Evolutionary conservation across 1,284 basidiomycete genomes (phyloP).

Genomic region (Coniferiporia sulphurascens): DNA sequence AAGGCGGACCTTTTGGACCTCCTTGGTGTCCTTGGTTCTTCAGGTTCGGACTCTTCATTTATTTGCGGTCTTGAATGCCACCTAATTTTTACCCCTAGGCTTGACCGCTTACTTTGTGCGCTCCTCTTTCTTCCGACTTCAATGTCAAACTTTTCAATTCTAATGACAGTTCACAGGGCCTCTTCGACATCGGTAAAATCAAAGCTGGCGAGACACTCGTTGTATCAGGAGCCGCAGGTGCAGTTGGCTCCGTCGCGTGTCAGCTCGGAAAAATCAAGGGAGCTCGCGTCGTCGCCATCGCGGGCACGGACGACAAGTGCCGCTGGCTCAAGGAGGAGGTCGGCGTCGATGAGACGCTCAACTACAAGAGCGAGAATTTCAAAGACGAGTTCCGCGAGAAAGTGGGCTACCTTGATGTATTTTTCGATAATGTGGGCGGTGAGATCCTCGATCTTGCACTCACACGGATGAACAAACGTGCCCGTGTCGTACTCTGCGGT

Average conservation of each 20-base stretch:
- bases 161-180: slow-evolving; percentile 47
- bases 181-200: slow-evolving; percentile 72
- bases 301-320: slow-evolving; percentile 77
- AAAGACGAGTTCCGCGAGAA: slow-evolving; percentile 54
- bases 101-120: slow-evolving; percentile 81
- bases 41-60: slow-evolving; percentile 42
- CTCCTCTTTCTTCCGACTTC: slow-evolving; percentile 19
- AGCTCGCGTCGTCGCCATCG: slow-evolving; percentile 82
- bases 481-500: slow-evolving; percentile 77
- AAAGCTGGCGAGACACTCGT: slow-evolving; percentile 81
- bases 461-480: slow-evolving; percentile 68
- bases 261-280: slow-evolving; percentile 75
- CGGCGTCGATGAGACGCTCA: slow-evolving; percentile 78
- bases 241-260: slow-evolving; percentile 70
- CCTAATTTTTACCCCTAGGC: slow-evolving; percentile 35
- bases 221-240: slow-evolving; percentile 87
- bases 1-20: slow-evolving; percentile 67
- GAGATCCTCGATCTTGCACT: slow-evolving; percentile 77
- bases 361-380: slow-evolving; percentile 84
- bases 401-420: slow-evolving; percentile 70
- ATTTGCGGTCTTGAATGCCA: background rate
- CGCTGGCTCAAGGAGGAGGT: slow-evolving; percentile 76
- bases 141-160: background rate
- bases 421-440: slow-evolving; percentile 87
- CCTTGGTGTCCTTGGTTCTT: slow-evolving; percentile 68